Evolutionary conservation across 345 rosid species (phyloP).

Genomic region (Citrus maxima): DNA sequence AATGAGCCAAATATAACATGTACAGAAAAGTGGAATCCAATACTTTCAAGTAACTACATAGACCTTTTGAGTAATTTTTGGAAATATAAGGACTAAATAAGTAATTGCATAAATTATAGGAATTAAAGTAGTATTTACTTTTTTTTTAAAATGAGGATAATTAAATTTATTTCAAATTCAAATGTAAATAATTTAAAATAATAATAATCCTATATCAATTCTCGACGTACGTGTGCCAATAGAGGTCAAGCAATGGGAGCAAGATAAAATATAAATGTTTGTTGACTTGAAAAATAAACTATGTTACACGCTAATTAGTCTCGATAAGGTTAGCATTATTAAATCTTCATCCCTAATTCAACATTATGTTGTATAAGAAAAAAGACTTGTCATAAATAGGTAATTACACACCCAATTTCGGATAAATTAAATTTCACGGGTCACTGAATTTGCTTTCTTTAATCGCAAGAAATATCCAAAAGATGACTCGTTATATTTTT

Average conservation of each 20-base stretch:
- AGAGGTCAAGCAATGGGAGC: neutral
- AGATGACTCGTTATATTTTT: neutral
- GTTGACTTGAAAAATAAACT: neutral
- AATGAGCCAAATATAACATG: no score
- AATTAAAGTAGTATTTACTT: no score
- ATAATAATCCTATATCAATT: neutral
- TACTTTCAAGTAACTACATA: no score
- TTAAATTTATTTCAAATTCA: neutral
- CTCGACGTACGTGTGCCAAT: neutral
- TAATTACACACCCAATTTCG: neutral
- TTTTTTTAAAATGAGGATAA: no score
- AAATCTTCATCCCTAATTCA: neutral
- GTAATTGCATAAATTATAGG: no score
- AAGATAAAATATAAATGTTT: neutral
- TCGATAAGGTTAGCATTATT: neutral
- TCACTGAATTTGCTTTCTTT: neutral
- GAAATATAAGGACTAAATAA: no score
- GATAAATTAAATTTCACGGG: neutral
- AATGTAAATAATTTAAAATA: neutral
- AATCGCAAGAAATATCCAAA: neutral
- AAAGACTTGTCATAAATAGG: slow-evolving; percentile 2
- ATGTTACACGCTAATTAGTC: neutral
- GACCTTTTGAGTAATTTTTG: no score
- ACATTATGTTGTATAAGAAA: neutral
- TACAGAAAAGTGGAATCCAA: no score